Percentiles rank a stretch among this genome's conserved stretches.
Conservation (phyloP, 169 alveolate species). For the Blepharisma undulans region DNA sequence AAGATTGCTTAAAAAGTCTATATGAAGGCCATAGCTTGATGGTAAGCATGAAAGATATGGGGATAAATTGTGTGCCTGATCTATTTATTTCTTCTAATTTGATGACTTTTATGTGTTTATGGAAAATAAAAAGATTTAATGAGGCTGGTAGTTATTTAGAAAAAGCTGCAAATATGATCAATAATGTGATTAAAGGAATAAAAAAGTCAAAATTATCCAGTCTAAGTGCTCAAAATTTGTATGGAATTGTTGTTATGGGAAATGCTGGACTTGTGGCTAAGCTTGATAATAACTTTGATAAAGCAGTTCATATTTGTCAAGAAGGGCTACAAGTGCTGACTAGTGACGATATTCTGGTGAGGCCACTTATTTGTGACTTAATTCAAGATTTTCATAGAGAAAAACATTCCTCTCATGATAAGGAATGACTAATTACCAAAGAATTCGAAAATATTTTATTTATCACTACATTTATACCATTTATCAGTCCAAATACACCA, state of each 20-base stretch:
- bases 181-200: background rate
- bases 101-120: conserved; percentile 6
- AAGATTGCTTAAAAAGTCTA: background rate
- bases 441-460: conserved; percentile 11
- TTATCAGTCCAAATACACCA: conserved; percentile 18
- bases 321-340: background rate
- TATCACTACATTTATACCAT: conserved; percentile 24
- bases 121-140: conserved; percentile 21
- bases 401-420: background rate
- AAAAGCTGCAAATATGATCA: background rate
- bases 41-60: background rate
- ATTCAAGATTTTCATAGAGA: background rate
- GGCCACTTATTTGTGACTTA: background rate
- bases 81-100: background rate
- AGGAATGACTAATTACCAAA: conserved; percentile 19
- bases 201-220: background rate
- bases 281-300: background rate
- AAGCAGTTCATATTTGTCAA: background rate
- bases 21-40: conserved; percentile 27
- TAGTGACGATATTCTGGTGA: background rate
- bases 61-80: background rate
- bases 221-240: background rate
- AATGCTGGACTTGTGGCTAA: background rate
- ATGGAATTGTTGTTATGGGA: conserved; percentile 36
- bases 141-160: conserved; percentile 17